These are phyloP conservation scores for Penicillium sp. DNA, from an alignment of 2,329 filamentous ascomycete genomes.

Conservation along the genomic window DNA sequence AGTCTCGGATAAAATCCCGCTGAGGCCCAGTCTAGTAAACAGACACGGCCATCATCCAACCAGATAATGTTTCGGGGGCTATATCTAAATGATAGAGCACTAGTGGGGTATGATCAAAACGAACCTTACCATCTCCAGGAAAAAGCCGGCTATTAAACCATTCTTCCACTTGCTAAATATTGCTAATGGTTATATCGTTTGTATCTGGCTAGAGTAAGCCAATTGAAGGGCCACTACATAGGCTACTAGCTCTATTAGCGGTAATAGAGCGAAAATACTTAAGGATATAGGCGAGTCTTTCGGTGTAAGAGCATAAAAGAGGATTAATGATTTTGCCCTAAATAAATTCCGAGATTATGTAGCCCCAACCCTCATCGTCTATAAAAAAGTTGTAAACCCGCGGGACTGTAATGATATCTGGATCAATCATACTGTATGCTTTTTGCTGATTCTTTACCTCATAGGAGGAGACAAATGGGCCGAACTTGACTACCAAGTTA, in stretches of 20 bases:
- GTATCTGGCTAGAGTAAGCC: background rate
- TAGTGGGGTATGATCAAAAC: background rate
- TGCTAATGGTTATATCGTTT: background rate
- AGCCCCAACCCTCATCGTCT: background rate
- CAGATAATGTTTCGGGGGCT: background rate
- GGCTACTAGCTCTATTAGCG: background rate
- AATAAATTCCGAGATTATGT: background rate
- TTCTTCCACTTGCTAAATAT: background rate
- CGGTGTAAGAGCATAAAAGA: background rate
- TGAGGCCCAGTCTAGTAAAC: background rate
- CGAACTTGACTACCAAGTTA: background rate
- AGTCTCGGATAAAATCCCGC: background rate
- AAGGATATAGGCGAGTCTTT: background rate
- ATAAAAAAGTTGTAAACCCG: background rate
- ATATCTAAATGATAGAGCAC: background rate
- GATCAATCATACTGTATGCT: background rate
- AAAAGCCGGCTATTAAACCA: background rate
- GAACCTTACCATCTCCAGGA: background rate
- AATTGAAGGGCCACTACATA: background rate
- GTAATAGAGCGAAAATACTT: background rate
- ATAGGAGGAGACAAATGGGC: background rate
- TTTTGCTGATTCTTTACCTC: background rate
- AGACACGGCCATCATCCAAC: background rate
- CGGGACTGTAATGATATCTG: background rate
- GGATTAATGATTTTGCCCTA: background rate